Base-by-base conservation (phyloP, 225 moss, liverwort and hornwort species). In the Sphagnum tenellum region DNA sequence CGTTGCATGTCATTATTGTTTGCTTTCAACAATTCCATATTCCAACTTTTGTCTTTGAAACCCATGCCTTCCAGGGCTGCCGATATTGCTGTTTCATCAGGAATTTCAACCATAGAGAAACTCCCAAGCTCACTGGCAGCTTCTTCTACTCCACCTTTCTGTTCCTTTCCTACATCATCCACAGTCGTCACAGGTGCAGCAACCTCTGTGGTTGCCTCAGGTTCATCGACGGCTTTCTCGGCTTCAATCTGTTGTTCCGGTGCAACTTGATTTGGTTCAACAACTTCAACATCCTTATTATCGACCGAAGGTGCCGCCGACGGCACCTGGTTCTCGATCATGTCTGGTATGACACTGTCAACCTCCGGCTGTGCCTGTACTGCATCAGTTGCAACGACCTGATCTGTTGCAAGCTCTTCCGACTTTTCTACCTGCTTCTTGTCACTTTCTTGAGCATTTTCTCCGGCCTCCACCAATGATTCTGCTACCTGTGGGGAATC, bases 31-130 rank as follows among this genome's bases (percentile, higher is more conserved):
- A 96, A 57, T 52, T 92, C 88, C 14, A 73, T 7, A 54, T 92
- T 96, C 74, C 92, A 59, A 5, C 75, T 73, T 59, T 76, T 76
- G 70, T 90, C 81, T 5, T 69, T 74, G 51, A 96, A 92, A 4
- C 96, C 96, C 92, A 96, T 96, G 0, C 81, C 79, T 3, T 85
- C 90, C 3, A 96, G 69, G 12, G 88, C 80, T 3, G 47, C 64
- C 57, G 82, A 76, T 57, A 85, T 73, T 12, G 13, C 57, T 11
- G 71, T 71, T 50, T 72, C 57, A 48, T 72, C 68, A 52, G 92
- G 92, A 88, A 87, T 89, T 62, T 90, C 90, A 59, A 92, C 92
- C 88, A 96, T 84, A 7, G 92, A 87, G 46, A 96, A 96, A 7
- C 85, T 89, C 3, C 89, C 92, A 7, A 96, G 75, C 48, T 92